Percentiles rank a stretch among this genome's conserved stretches.
These are phyloP conservation scores for Prunus yedoensis DNA, from an alignment of 331 rosid genomes.

Conservation along the genomic window DNA sequence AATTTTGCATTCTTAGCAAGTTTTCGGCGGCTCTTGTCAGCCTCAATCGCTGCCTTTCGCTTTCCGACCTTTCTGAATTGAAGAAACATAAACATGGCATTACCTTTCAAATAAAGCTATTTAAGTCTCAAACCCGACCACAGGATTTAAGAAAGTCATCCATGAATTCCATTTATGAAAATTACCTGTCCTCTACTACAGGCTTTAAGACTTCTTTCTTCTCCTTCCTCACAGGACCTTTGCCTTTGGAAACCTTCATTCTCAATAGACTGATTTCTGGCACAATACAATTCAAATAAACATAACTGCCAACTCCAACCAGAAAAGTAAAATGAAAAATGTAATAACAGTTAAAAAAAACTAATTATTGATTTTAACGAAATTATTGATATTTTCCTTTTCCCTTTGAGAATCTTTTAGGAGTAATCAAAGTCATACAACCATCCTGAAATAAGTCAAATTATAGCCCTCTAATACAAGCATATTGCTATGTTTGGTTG, in stretches of 20 bases:
- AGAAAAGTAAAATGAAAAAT: background rate
- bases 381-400: background rate
- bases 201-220: conserved; percentile 34
- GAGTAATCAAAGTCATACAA: background rate
- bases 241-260: conserved; percentile 35
- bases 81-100: background rate
- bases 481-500: background rate
- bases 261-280: background rate
- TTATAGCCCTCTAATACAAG: background rate
- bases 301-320: conserved; percentile 6
- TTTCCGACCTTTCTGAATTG: conserved; percentile 31
- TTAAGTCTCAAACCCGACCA: background rate
- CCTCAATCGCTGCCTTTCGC: conserved; percentile 37
- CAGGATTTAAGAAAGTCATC: background rate
- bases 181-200: conserved; percentile 29
- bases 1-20: conserved; percentile 31
- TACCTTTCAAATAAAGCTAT: background rate
- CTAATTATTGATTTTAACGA: background rate
- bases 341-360: background rate
- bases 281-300: conserved; percentile 6
- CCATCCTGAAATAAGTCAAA: background rate
- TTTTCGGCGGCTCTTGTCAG: conserved; percentile 27
- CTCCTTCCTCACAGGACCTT: conserved; percentile 25
- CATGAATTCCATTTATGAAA: background rate
- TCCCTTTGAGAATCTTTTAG: background rate